phyloP scores from a whole-genome alignment of 768 basidiomycete genomes.

The Wakefieldia striispora region DNA sequence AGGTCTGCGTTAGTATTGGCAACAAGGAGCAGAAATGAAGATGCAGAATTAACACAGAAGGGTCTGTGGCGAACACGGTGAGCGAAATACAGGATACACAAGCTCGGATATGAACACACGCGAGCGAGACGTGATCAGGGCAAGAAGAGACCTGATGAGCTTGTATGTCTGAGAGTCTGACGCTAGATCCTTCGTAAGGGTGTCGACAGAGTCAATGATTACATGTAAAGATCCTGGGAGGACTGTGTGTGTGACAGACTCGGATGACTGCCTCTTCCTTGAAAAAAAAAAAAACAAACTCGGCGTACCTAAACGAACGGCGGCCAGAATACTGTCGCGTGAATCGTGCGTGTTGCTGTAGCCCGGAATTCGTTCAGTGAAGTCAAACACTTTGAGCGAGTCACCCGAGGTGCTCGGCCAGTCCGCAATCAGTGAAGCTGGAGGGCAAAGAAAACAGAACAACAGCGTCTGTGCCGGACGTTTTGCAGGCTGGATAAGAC shows the following conservation, averaged over 20 bases:
- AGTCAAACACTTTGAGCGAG: conserved; percentile 46
- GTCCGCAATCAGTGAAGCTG: conserved; percentile 41
- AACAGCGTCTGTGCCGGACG: conserved; percentile 36
- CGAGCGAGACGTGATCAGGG: conserved; percentile 43
- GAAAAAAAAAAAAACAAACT: too few relatives aligned
- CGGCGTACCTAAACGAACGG: conserved; percentile 38
- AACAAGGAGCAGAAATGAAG: conserved; percentile 48
- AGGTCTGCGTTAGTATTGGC: conserved; percentile 54
- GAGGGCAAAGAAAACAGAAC: conserved; percentile 59
- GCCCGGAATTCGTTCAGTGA: conserved; percentile 48
- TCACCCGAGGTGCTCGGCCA: conserved; percentile 17
- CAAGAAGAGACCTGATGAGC: conserved; percentile 48
- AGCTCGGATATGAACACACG: conserved; percentile 37
- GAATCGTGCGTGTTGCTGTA: conserved; percentile 43
- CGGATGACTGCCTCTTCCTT: background rate
- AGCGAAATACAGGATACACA: conserved; percentile 1
- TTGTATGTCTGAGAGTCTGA: conserved; percentile 53
- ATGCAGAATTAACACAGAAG: conserved; percentile 63
- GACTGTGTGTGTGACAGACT: conserved; percentile 33
- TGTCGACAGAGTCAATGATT: conserved; percentile 72
- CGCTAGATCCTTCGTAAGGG: conserved; percentile 54
- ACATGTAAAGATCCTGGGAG: conserved; percentile 53
- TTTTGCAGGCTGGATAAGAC: conserved; percentile 35
- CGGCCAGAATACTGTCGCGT: conserved; percentile 38
- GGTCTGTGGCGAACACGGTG: conserved; percentile 32